phyloP scores from a whole-genome alignment of 257 asterid genomes.

The Solanum sitiens region DNA sequence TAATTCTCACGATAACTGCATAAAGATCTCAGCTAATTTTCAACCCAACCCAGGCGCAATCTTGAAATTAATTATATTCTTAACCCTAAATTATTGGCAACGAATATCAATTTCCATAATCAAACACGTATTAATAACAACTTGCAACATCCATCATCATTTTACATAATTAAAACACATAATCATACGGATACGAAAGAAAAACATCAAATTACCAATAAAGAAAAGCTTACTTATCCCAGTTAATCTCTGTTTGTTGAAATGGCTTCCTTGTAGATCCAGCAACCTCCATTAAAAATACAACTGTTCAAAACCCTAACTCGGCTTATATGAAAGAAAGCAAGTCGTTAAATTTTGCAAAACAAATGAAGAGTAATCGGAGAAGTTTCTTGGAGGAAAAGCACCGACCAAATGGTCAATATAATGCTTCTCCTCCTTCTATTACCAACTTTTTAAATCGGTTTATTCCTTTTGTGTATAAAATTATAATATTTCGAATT shows the following conservation, averaged over 20 bases:
- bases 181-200: not conserved
- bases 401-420: not conserved
- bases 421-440: not conserved
- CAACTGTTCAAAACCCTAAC: slow-evolving; percentile 9
- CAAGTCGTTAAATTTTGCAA: not conserved
- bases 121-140: not conserved
- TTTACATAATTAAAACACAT: not conserved
- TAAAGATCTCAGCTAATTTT: not conserved
- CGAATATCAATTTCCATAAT: not conserved
- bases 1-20: not conserved
- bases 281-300: slow-evolving; percentile 33
- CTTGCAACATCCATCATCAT: not conserved
- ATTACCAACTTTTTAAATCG: not conserved
- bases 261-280: slow-evolving; percentile 28
- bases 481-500: not conserved
- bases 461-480: not conserved
- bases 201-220: not conserved
- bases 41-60: not conserved
- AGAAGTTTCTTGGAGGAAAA: not conserved
- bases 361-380: not conserved
- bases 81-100: not conserved
- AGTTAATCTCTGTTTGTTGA: slow-evolving; percentile 61
- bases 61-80: not conserved
- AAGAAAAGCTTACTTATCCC: slow-evolving; percentile 64
- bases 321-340: not conserved